Base-by-base conservation (phyloP, 1,139 yeast genomes). In the Barnettozyma hawaiiensis region DNA sequence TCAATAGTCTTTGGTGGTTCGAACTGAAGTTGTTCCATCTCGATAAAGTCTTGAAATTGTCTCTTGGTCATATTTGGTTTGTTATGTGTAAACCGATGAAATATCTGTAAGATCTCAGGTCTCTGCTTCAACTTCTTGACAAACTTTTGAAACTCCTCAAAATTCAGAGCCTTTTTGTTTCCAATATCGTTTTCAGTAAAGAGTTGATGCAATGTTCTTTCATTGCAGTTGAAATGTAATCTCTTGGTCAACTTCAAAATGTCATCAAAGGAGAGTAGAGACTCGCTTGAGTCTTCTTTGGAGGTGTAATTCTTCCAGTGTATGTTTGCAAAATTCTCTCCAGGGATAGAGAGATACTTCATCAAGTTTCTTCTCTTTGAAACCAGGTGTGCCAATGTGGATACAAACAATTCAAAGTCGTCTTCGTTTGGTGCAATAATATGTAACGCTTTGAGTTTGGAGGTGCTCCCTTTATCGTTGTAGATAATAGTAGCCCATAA, bases 401-500 rank as follows among this genome's bases (percentile, higher is more conserved):
- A 55, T 27, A 76, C 62, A 46, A 90, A 74, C 20, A 73, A 57
- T 35, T 76, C 75, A 46, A 76, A 78, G 47, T 85, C 92, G 36
- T 69, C 71, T 41, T 69, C 74, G 3, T 81, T 73, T 20, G 79
- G 75, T 0, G 95, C 87, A 12, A 90, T 78, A 26, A 89, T 64
- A 65, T 92, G 97, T 41, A 92, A 61, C 2, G 78, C 78, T 49
- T 83, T 81, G 43, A 76, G 65, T 46, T 75, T 75, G 51, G 75
- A 72, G 35, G 68, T 73, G 9, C 64, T n/a, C n/a, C n/a, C 57
- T 7, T 60, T 58, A 15, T 67, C 64, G 20, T 61, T 66, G 57
- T 86, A 90, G 12, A 86, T 76, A 26, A 92, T 75, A 0, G 96
- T 81, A 1, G 86, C 72, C 98, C 98, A 92, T 16, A 76, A 67